These are phyloP conservation scores for Diaporthe sp. DNA, from an alignment of 2,329 filamentous ascomycete genomes.

Conservation along the genomic window DNA sequence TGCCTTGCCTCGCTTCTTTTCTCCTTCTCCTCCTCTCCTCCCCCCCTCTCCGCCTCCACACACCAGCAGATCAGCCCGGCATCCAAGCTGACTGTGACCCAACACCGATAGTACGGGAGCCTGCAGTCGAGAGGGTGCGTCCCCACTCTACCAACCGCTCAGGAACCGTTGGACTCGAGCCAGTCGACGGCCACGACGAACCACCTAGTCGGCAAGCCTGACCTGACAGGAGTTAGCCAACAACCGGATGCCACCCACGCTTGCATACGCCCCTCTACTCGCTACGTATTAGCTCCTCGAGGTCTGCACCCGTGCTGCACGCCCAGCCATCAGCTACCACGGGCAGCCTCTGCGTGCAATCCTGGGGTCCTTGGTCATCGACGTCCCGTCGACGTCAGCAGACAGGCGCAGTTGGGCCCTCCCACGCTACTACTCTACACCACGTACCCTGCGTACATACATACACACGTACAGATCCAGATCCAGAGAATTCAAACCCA, in stretches of 20 bases:
- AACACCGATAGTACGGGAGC: constrained; percentile 20
- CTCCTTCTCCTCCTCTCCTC: not conserved
- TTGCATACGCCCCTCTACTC: constrained; percentile 18
- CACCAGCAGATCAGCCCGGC: constrained; percentile 13
- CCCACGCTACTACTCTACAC: not conserved
- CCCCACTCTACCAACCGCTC: constrained; percentile 29
- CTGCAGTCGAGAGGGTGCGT: constrained; percentile 23
- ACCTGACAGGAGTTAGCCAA: constrained; percentile 18
- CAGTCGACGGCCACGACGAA: constrained; percentile 21
- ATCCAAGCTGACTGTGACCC: constrained; percentile 16
- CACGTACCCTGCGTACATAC: not conserved
- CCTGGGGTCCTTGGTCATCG: constrained; percentile 24
- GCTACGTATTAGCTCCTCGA: constrained; percentile 22
- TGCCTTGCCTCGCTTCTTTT: constrained; percentile 30
- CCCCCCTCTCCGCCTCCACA: not conserved
- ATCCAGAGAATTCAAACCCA: constrained; percentile 11
- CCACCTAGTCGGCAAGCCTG: constrained; percentile 30
- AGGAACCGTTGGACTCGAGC: constrained; percentile 27
- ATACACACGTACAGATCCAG: not conserved
- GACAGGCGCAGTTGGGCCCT: constrained; percentile 28
- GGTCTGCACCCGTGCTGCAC: constrained; percentile 20
- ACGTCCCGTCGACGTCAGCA: constrained; percentile 33
- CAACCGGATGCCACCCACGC: constrained; percentile 33
- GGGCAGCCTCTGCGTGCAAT: not conserved
- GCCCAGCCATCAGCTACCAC: constrained; percentile 23